Conservation (phyloP, 1,139 yeast genomes). For the Geotrichum carabidarum region DNA sequence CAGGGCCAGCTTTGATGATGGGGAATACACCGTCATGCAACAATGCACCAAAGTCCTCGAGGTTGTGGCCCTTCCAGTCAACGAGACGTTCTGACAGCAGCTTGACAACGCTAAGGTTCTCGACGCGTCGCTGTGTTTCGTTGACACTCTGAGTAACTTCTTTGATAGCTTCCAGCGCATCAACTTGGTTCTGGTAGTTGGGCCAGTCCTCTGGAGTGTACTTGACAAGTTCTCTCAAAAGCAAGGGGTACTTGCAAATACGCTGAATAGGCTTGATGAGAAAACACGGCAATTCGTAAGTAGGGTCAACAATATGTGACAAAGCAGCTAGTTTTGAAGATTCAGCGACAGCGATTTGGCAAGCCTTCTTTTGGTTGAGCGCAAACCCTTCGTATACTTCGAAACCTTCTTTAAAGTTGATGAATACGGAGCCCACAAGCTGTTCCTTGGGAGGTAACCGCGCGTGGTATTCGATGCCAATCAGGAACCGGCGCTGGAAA, state of each 20-base stretch:
- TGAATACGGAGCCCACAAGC: constrained; percentile 80
- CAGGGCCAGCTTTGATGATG: constrained; percentile 67
- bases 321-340: constrained; percentile 52
- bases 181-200: constrained; percentile 59
- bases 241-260: constrained; percentile 83
- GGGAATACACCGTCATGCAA: constrained; percentile 71
- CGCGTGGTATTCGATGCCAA: constrained; percentile 85
- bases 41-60: constrained; percentile 78
- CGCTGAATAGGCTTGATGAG: constrained; percentile 92
- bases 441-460: constrained; percentile 69
- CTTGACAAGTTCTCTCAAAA: constrained; percentile 70
- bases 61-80: constrained; percentile 93
- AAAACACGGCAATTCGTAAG: constrained; percentile 83
- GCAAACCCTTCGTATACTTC: constrained; percentile 78
- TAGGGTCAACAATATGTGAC: constrained; percentile 67
- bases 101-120: constrained; percentile 67
- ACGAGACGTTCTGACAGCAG: constrained; percentile 67
- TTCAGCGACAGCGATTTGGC: constrained; percentile 69
- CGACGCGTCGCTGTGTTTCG: constrained; percentile 90
- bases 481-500: constrained; percentile 82
- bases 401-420: constrained; percentile 72
- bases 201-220: constrained; percentile 51
- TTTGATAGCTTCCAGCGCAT: constrained; percentile 64
- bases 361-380: constrained; percentile 84
- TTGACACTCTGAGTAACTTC: constrained; percentile 81